Evolutionary conservation across 2,329 filamentous ascomycete species (phyloP).

Genomic region (Pyricularia pennisetigena): DNA sequence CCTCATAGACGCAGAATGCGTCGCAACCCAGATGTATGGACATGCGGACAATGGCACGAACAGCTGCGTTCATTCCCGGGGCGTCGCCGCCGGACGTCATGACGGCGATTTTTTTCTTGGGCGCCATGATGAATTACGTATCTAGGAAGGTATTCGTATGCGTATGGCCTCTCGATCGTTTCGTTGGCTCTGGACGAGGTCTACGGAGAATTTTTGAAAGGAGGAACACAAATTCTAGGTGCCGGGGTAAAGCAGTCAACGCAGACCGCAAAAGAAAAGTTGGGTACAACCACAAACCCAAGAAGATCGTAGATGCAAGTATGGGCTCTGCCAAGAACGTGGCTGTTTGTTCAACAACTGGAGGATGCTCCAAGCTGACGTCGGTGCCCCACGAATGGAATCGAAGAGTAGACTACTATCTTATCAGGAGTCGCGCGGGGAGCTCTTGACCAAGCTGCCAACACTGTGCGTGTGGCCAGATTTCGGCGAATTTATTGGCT

Average conservation of each 20-base stretch:
- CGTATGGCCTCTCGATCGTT: background rate
- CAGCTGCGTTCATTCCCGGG: conserved; percentile 88
- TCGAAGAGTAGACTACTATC: background rate
- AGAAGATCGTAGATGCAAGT: background rate
- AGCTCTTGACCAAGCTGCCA: background rate
- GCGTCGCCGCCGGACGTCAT: conserved; percentile 94
- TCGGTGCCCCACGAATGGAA: background rate
- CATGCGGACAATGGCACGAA: conserved; percentile 85
- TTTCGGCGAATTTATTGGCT: background rate
- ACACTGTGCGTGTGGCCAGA: background rate
- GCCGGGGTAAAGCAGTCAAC: conserved; percentile 10
- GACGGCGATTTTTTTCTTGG: conserved; percentile 66
- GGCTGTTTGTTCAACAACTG: background rate
- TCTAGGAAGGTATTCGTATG: background rate
- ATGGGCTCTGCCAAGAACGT: background rate
- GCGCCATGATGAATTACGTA: conserved; percentile 25
- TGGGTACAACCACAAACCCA: background rate
- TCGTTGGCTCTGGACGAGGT: background rate
- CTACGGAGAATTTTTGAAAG: background rate
- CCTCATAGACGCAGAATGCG: conserved; percentile 77
- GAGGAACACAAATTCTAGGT: conserved; percentile 3
- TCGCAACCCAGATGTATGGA: conserved; percentile 77
- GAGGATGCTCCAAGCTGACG: background rate
- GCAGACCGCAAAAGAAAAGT: conserved; percentile 8
- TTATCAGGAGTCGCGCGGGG: background rate